Evolutionary conservation across 306 rosid species (phyloP), one percentile per base, ranked within the genome.

Genomic region (Hippophae gyantsensis): DNA sequence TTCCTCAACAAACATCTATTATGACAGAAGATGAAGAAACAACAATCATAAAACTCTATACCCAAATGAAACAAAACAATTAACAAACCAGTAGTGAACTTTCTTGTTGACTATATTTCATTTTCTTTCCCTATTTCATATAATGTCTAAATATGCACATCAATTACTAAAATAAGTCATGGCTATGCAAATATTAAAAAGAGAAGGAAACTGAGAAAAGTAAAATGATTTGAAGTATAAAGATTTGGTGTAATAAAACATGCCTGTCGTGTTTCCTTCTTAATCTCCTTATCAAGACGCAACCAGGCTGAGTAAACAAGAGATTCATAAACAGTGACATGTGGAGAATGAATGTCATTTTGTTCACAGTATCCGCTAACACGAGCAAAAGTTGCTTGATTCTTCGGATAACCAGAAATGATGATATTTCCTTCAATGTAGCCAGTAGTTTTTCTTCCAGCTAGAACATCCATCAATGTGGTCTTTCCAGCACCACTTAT

Each of bases 331-430:
- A 87, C 68, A 6, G 90, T 87, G n/a, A 87, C 86, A 67, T 84
- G 85, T 13, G 95, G 95, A 50, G 95, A 86, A 74, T 87, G 95
- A 54, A 81, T 81, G 54, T 87, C 90, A 48, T 72, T 87, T 65
- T 87, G 90, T 67, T 87, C 90, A 52, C 95, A 87, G 43, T 84
- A 87, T 6, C 95, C 90, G 42, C 84, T 79, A 73, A 79, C 72
- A 65, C 90, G 76, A 14, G 90, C 90, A 69, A 87, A 87, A 0
- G 90, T 87, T 73, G 76, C 83, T 73, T 84, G 90, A 45, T 84
- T 79, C 71, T 81, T 81, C 3, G 81, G 86, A 13, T 65, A 65
- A 42, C 76, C 76, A 48, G 76, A 72, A 60, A 72, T 72, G 58
- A 44, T 65, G 47, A 72, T 60, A 65, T 48, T 66, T 6, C 76